Percentiles rank a stretch among this genome's conserved stretches.
Evolutionary conservation across 2,329 filamentous ascomycete genomes (phyloP).

Genomic region (Claviceps arundinis): DNA sequence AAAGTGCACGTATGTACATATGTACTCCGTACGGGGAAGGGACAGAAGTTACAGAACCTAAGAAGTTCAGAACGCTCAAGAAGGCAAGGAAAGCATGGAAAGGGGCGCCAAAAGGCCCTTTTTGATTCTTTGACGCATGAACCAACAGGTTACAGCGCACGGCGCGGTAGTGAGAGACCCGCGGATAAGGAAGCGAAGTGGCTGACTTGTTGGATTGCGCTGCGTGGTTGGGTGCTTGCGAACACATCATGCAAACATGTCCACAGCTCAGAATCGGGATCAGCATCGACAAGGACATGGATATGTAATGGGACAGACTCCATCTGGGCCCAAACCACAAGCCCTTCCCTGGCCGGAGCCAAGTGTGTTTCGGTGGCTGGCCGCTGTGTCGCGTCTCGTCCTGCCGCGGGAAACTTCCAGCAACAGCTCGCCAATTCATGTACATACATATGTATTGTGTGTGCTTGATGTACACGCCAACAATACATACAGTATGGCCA

Average conservation of each 20-base stretch:
- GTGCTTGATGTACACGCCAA: too few species aligned
- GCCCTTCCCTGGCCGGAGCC: neutral
- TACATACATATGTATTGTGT: too few species aligned
- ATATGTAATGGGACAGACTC: neutral
- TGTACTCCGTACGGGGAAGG: too few species aligned
- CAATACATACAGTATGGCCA: too few species aligned
- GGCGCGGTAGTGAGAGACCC: slow-evolving; percentile 1
- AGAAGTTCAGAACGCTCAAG: too few species aligned
- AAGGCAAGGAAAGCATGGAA: neutral
- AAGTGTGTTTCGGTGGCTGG: neutral
- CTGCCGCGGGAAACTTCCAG: too few species aligned
- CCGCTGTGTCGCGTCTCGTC: neutral
- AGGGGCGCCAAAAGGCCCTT: neutral
- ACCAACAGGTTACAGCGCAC: slow-evolving; percentile 3
- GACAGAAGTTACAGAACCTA: too few species aligned
- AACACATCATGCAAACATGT: neutral
- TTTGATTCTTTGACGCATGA: slow-evolving; percentile 1
- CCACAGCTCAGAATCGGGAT: neutral
- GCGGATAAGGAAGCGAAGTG: neutral
- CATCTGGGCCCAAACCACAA: neutral
- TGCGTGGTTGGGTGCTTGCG: too few species aligned
- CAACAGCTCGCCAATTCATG: too few species aligned
- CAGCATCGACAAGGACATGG: slow-evolving; percentile 1
- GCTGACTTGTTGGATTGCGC: neutral
- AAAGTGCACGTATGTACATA: neutral